Base-by-base conservation (phyloP, 805 yeast genomes). In the Saturnispora serradocipensis region DNA sequence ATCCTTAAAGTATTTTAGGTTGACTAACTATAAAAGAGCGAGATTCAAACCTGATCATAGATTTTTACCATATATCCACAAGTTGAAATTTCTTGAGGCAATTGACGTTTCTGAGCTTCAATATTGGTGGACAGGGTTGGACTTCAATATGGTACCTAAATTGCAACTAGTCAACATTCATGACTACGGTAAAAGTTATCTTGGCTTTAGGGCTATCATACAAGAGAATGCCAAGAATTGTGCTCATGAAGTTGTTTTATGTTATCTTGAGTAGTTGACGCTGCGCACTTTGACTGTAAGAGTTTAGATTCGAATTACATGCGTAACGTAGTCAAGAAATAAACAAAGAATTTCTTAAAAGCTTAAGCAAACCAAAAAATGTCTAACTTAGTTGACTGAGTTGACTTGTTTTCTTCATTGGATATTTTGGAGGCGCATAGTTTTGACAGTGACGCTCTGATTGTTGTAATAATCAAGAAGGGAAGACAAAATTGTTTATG, bases 61-160 rank as follows among this genome's bases (percentile, higher is more conserved):
- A 16, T 24, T 16, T 28, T 35, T 36, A 9, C 24, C 27, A 28
- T 34, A 10, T 3, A 35, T 46, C 3, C 43, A 46, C 28, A 36
- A 24, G 11, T 46, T 46, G 18, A 27, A 24, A 5, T 42, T 22
- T n/a, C 39, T 46, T 18, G 49, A 46, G 20, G 34, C 32, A 25
- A 9, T 46, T 6, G 30, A 27, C 11, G 36, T 46, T 25, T 24
- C 49, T 7, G 49, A 30, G 5, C 16, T 36, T 25, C 25, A 36
- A 4, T 25, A 46, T 16, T 46, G 43, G 43, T 46, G 49, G 49
- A 18, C 28, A 20, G 43, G 43, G 10, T 25, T 46, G 13, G 43
- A 46, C 4, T 20, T 46, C 5, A 27, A 27, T 15, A 32, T 16
- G 20, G 16, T 38, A n/a, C 30, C 35, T 11, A 46, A 46, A 18